Evolutionary conservation across 202 grass and related monocot species (phyloP), one percentile per base, ranked within the genome.

Genomic region (Panicum hallii): DNA sequence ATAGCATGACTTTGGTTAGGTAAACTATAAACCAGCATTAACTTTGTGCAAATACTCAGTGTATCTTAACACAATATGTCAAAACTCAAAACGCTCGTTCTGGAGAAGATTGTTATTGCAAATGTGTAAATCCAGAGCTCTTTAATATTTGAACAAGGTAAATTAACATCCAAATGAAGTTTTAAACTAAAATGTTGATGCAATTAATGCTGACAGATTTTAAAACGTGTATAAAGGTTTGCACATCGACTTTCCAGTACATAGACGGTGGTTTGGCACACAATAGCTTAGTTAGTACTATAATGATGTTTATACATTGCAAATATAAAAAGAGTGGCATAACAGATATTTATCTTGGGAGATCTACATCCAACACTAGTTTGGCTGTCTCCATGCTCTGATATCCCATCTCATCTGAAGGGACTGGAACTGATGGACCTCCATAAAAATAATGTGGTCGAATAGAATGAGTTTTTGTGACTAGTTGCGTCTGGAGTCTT

Each of bases 371-470:
- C 14, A 89, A 38, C 8, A 84, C 60, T 32, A 84, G 17, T 88
- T 79, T 88, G 69, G 14, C 49, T 61, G 62, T 80, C 20, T 84
- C 82, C 32, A 36, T 75, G 43, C 69, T 69, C 44, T 84, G 22
- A 8, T 45, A 52, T 60, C 28, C 30, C 8, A 74, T 84, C n/a
- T 61, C 32, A 1, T 68, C 52, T 4, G 42, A 60, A 74, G n/a
- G 16, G 3, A 56, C 13, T 52, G 42, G 5, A 11, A 30, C 32
- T 67, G 81, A 74, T 74, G 53, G 54, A 6, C 15, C 75, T 67
- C 16, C 52, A 13, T 23, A 15, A 43, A 69, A 12, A 30, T 84
- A 79, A 34, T 61, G 28, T 7, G 6, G 7, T 41, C 1, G 60
- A 0, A 6, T 60, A 43, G 41, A 42, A 17, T 50, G 20, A 2